These are phyloP conservation scores for Flaveria robusta DNA, from an alignment of 129 eudicot genomes.

Conservation along the genomic window DNA sequence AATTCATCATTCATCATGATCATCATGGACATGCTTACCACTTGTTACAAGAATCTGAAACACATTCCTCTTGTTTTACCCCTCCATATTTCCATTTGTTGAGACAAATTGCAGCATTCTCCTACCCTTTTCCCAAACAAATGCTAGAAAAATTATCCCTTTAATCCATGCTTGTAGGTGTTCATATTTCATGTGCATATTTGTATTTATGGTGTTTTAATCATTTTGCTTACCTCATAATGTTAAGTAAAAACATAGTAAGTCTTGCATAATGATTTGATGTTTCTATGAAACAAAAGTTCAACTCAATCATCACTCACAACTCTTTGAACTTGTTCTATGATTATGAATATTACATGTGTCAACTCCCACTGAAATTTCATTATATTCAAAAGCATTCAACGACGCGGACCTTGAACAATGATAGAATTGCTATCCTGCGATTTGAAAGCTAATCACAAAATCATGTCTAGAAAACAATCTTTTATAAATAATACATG, in stretches of 20 bases:
- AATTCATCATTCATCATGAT: not conserved
- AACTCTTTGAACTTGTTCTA: not conserved
- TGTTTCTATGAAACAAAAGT: constrained; percentile 10
- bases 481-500: no score
- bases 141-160: constrained; percentile 18
- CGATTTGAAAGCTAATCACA: no score
- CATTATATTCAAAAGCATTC: constrained; percentile 2
- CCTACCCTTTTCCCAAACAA: constrained; percentile 17
- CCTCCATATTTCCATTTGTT: constrained; percentile 24
- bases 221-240: constrained; percentile 21
- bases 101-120: constrained; percentile 40
- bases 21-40: constrained; percentile 30
- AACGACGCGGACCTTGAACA: not conserved
- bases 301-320: not conserved
- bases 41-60: constrained; percentile 43
- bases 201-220: constrained; percentile 26
- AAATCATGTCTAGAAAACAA: no score
- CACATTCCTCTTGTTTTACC: constrained; percentile 43
- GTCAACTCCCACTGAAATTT: constrained; percentile 25
- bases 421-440: no score
- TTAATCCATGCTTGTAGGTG: constrained; percentile 19
- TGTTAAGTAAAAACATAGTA: not conserved
- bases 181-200: constrained; percentile 25
- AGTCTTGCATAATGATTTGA: not conserved
- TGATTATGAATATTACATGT: constrained; percentile 17